Evolutionary conservation across 2,329 filamentous ascomycete species (phyloP), one percentile per base, ranked within the genome.

Genomic region (Dichotomopilus funicola): DNA sequence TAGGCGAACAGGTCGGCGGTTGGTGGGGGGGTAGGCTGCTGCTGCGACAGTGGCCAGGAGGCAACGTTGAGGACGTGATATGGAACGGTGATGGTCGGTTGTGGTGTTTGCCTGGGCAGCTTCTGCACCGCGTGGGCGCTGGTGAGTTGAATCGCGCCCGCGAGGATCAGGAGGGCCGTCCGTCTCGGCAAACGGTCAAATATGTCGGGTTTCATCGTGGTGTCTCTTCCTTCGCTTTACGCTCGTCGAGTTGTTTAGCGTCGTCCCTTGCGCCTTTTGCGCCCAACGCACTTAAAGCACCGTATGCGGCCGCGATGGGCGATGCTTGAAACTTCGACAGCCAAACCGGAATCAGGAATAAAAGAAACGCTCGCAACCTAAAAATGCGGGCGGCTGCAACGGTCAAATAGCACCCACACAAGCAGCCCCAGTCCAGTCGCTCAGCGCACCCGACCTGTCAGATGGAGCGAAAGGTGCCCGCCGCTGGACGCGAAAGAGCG

Each of bases 1-100:
- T 72, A 62, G 9, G 71, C 67, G 42, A 64, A 66, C 43, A 69
- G 68, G 49, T 68, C 63, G 4, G 65, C 37, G 1, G 44, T 56
- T 9, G 76, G 75, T 12, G 71, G 66, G 2, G 71, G 70, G 9
- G 78, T 78, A 1, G 75, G 72, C 6, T 63, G 54, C 19, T 27
- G 19, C 19, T 27, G 19, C 19, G 19, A 3, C 4, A 65, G 63
- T 11, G 69, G 68, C 62, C 64, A 71, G n/a, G 68, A 61, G 5
- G 65, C 62, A 11, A 71, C 70, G 13, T 67, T 61, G 34, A 72
- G 65, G 27, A 59, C 59, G n/a, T 61, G 63, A 52, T 66, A 56
- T 4, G 68, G 62, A 2, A 71, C 13, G 1, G 65, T 70, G 5
- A 59, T 61, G 4, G 63, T 68, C 5, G 66, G 63, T 10, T 48